These are phyloP conservation scores for Kalmusia sp. DNA, from an alignment of 2,329 filamentous ascomycete species.

Conservation along the genomic window DNA sequence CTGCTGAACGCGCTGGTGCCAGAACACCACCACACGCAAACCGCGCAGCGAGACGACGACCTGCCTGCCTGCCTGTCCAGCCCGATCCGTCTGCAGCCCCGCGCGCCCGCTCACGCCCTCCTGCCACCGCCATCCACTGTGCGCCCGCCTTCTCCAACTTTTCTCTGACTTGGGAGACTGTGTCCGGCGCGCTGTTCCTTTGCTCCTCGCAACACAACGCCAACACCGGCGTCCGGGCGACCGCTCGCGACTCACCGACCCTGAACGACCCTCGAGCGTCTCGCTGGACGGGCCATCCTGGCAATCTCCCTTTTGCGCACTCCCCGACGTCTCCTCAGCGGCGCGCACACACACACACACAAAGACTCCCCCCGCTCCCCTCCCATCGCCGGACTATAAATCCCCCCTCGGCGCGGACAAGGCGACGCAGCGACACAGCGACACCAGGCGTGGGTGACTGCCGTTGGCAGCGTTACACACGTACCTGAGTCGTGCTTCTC, in stretches of 20 bases:
- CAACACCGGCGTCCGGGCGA: not conserved
- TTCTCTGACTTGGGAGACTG: too few species aligned
- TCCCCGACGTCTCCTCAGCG: constrained; percentile 14
- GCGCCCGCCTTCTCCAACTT: too few species aligned
- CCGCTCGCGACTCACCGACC: too few species aligned
- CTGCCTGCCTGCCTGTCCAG: not conserved
- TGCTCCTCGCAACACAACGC: not conserved
- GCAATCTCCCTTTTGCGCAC: constrained; percentile 22
- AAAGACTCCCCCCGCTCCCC: too few species aligned
- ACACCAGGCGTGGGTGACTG: constrained; percentile 19
- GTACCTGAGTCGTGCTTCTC: constrained; percentile 34
- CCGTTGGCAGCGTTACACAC: constrained; percentile 28
- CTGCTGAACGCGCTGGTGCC: constrained; percentile 6
- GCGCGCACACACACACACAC: constrained; percentile 29
- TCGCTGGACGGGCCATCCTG: constrained; percentile 34
- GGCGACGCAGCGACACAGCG: constrained; percentile 18
- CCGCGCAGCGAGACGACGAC: not conserved
- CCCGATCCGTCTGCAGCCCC: constrained; percentile 6
- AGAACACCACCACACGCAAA: not conserved
- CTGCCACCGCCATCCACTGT: not conserved
- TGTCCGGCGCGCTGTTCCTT: too few species aligned
- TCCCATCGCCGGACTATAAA: constrained; percentile 9
- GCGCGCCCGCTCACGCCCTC: constrained; percentile 5
- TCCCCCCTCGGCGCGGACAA: constrained; percentile 18
- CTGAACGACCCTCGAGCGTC: constrained; percentile 1